Evolutionary conservation across 495 filamentous ascomycete genomes (phyloP), one percentile per base, ranked within the genome.

Genomic region (Penicillium roqueforti): DNA sequence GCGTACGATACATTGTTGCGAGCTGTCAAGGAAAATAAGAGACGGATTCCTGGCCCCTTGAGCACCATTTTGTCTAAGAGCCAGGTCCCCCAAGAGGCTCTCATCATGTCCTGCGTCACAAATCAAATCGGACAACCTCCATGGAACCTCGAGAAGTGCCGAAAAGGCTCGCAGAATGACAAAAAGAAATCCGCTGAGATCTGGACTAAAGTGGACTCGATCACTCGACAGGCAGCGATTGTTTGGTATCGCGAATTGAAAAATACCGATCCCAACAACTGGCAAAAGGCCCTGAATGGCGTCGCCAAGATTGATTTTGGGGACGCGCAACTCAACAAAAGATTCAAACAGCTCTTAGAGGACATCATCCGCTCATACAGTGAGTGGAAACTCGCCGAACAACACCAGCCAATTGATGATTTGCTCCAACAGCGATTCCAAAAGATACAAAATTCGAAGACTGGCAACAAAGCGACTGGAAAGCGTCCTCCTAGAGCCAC

Each of bases 1-100:
- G 66, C 74, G 16, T 83, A 83, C 55, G 53, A 75, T 1, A 74
- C 74, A 46, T 61, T 84, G 31, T 70, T 76, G 44, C 65, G 72
- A 18, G 50, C 81, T 1, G 60, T 72, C 36, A 66, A 67, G n/a
- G 60, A 70, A 14, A 71, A 80, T 6, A 72, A 23, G 14, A 52
- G 34, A 14, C 28, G 28, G 2, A 26, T 52, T 7, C 6, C 29
- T 6, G 50, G 39, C 23, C 64, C 72, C n/a, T 11, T 81, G 8
- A 70, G 75, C 31, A 68, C 75, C 26, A 68, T 76, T 6, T 61
- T 81, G 31, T 63, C 62, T 11, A 68, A 63, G 16, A 76, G 73
- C 41, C 55, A 70, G 16, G 67, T 68, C 3, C 62, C 68, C 0
- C 65, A 72, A 26, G 76, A 83, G 47, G 74, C 76, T 5, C 55